A percentile compares a stretch with the other conserved stretches of the same genome.
Evolutionary conservation across 2,329 filamentous ascomycete species (phyloP).

Genomic region (Rugonectria rugulosa): DNA sequence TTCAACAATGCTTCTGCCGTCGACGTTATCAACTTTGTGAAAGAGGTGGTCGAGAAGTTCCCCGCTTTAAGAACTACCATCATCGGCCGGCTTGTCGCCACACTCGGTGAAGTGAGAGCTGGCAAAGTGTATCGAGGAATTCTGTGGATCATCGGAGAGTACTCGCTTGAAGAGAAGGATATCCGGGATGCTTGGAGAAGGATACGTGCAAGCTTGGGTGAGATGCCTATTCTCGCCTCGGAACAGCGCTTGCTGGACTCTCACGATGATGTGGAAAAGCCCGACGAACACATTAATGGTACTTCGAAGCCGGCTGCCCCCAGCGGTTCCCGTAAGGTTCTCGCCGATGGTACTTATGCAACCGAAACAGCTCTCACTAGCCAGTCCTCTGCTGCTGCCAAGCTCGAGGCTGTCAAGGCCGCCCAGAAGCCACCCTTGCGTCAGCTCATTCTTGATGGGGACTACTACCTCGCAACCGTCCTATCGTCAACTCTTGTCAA

Average conservation of each 20-base stretch:
- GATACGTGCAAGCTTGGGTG: conserved; percentile 90
- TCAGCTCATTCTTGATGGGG: conserved; percentile 94
- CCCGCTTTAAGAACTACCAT: conserved; percentile 88
- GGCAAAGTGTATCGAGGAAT: conserved; percentile 98
- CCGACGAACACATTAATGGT: conserved; percentile 76
- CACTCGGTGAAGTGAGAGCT: conserved; percentile 89
- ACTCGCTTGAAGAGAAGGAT: conserved; percentile 90
- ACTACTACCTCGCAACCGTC: conserved; percentile 95
- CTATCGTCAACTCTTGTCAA: conserved; percentile 97
- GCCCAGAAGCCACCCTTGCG: conserved; percentile 95
- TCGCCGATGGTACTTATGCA: conserved; percentile 96
- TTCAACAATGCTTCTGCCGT: conserved; percentile 97
- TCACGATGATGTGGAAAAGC: conserved; percentile 73
- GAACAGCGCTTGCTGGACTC: conserved; percentile 93
- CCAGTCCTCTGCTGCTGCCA: conserved; percentile 86
- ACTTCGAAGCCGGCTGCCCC: conserved; percentile 78
- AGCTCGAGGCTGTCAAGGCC: conserved; percentile 94
- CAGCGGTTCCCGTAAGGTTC: conserved; percentile 86
- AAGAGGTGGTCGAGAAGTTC: conserved; percentile 99
- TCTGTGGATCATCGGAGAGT: conserved; percentile 97
- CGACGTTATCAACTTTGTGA: conserved; percentile 98
- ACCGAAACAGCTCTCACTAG: conserved; percentile 96
- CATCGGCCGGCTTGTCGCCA: conserved; percentile 86
- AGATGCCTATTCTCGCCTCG: conserved; percentile 95
- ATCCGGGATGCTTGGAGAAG: conserved; percentile 97